Evolutionary conservation across 352 stramenopile genomes (phyloP).

Genomic region (Globisporangium emineosum): DNA sequence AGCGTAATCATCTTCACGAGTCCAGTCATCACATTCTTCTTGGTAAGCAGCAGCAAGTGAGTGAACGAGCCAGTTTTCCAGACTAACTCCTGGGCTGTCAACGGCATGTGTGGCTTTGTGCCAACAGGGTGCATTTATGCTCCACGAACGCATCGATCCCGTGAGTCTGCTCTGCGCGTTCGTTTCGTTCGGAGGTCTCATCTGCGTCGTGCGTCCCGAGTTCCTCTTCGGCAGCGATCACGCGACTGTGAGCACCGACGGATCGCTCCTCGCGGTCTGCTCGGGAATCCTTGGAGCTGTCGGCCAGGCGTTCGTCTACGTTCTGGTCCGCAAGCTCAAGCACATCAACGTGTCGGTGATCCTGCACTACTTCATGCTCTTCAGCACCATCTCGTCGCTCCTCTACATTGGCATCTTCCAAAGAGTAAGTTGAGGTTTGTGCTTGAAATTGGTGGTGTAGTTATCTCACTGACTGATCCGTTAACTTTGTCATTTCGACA

Average conservation of each 20-base stretch:
- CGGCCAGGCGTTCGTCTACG: conserved; percentile 49
- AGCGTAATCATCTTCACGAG: conserved; percentile 65
- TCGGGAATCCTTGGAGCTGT: conserved; percentile 40
- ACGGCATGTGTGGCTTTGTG: no score
- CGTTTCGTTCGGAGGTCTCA: conserved; percentile 31
- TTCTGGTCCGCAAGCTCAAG: conserved; percentile 49
- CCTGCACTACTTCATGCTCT: conserved; percentile 58
- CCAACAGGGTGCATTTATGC: conserved; percentile 6
- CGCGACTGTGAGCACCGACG: conserved; percentile 9
- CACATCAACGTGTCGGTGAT: conserved; percentile 42
- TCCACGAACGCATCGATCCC: conserved; percentile 32
- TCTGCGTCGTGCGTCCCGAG: conserved; percentile 40
- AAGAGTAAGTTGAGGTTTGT: conserved; percentile 20
- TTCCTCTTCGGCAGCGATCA: conserved; percentile 38
- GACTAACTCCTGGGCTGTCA: no score
- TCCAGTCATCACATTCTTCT: conserved; percentile 62
- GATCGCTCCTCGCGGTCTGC: conserved; percentile 29
- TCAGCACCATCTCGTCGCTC: conserved; percentile 36
- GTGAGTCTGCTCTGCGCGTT: conserved; percentile 32
- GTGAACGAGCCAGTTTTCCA: no score
- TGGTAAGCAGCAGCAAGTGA: conserved; percentile 26
- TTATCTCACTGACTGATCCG: background rate
- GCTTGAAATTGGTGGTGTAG: background rate
- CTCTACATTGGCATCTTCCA: conserved; percentile 42
- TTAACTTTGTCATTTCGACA: background rate